phyloP scores from a whole-genome alignment of 352 stramenopile species.

The Phytophthora citricola region DNA sequence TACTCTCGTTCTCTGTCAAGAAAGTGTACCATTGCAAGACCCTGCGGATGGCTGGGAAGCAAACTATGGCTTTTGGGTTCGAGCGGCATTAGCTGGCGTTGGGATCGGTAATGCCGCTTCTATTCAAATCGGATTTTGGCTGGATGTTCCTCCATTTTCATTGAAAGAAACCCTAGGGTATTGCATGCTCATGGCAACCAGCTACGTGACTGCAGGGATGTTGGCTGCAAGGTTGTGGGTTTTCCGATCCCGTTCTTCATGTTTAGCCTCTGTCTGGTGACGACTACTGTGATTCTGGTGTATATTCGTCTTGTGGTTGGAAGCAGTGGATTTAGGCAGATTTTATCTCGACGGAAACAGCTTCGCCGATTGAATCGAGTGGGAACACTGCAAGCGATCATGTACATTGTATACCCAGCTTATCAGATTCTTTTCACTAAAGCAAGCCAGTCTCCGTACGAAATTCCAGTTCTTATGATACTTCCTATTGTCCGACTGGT shows the following conservation, averaged over 20 bases:
- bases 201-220: constrained; percentile 23
- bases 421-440: constrained; percentile 27
- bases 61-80: constrained; percentile 37
- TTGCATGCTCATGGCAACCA: constrained; percentile 8
- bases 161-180: constrained; percentile 14
- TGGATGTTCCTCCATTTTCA: constrained; percentile 20
- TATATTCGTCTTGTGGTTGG: constrained; percentile 23
- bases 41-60: constrained; percentile 17
- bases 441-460: constrained; percentile 11
- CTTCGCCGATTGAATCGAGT: constrained; percentile 8
- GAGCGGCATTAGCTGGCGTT: constrained; percentile 15
- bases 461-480: constrained; percentile 20
- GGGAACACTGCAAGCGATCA: constrained; percentile 12
- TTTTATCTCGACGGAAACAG: constrained; percentile 6
- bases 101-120: constrained; percentile 14
- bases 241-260: constrained; percentile 34
- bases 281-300: constrained; percentile 9
- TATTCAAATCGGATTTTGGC: constrained; percentile 19
- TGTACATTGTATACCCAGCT: constrained; percentile 24
- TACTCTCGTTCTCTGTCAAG: constrained; percentile 23
- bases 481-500: constrained; percentile 12
- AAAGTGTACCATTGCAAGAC: constrained; percentile 30
- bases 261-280: constrained; percentile 11
- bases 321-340: constrained; percentile 5
- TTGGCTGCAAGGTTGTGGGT: constrained; percentile 19